Evolutionary conservation across 768 basidiomycete genomes (phyloP).

Genomic region (Podaxis sp.): DNA sequence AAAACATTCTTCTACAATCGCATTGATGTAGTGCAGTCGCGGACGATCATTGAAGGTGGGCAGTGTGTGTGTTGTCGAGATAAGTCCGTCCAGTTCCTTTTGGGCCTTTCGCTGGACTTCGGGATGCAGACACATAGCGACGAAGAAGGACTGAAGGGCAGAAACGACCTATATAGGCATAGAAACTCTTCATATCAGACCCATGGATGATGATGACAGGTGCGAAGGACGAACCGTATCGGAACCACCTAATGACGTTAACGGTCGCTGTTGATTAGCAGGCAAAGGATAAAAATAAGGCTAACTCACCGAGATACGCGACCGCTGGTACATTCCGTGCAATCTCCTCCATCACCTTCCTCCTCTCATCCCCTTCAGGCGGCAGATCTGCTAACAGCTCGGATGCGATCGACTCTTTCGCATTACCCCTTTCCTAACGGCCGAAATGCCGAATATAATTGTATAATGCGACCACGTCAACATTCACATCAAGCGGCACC

Average conservation of each 20-base stretch:
- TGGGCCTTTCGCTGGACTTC: constrained; percentile 36
- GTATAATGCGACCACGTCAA: not conserved
- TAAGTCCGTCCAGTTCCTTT: constrained; percentile 38
- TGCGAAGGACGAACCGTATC: constrained; percentile 30
- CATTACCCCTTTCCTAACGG: not conserved
- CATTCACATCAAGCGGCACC: not conserved
- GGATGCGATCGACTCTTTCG: constrained; percentile 1
- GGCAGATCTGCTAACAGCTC: constrained; percentile 8
- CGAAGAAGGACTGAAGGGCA: constrained; percentile 31
- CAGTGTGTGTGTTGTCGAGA: constrained; percentile 30
- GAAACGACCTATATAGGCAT: constrained; percentile 26
- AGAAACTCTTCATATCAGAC: not conserved
- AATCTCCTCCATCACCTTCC: not conserved
- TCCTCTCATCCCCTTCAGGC: not conserved
- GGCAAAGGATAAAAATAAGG: not conserved
- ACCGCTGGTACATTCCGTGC: constrained; percentile 16
- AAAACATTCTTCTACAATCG: constrained; percentile 30
- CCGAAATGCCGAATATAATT: not conserved
- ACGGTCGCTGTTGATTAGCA: not conserved
- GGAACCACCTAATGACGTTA: constrained; percentile 30
- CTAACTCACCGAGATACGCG: constrained; percentile 32
- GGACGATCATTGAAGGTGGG: constrained; percentile 33
- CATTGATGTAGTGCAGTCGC: constrained; percentile 34
- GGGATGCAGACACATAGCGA: constrained; percentile 39
- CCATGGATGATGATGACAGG: not conserved